Evolutionary conservation across 2,329 filamentous ascomycete genomes (phyloP), one percentile per base, ranked within the genome.

Genomic region (Pseudocercospora vitis): DNA sequence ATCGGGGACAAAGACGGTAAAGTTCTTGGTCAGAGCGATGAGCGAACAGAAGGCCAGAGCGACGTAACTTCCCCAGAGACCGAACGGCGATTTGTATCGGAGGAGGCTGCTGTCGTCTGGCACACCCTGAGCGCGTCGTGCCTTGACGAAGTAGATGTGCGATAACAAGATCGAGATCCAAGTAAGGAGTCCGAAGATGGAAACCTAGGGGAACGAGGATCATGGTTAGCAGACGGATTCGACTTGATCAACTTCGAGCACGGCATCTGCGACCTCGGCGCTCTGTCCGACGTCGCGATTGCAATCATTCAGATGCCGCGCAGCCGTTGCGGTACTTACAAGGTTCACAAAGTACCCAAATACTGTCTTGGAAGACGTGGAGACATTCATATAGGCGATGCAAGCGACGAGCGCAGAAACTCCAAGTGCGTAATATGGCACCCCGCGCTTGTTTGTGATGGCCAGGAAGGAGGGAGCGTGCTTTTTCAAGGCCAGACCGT

Each of bases 11-110:
- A 94, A 94, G 55, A 87, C 85, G 52, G 81, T 78, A 72, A 84
- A 94, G 77, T 90, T 91, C 80, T 94, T 95, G 66, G 89, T 92
- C 48, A 95, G 68, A 1, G 86, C 81, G 57, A 94, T 87, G 28
- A 94, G 68, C 65, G 80, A 78, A 73, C 87, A 90, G 73, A 90
- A 85, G 65, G 77, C 74, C 2, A 94, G 77, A 0, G 86, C 86
- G 55, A 76, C 74, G 66, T 83, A 83, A 0, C 85, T 89, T 8
- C 89, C 89, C 57, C 70, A 80, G 31, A 83, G 73, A n/a, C 89
- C 88, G 12, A 91, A 78, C 0, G 89, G 89, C 0, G 88, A 86
- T 12, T 78, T 32, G 85, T 87, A 71, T 21, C 74, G 71, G 58
- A 78, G 63, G n/a, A 51, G 52, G 9, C 37, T 29, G 53, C 67